Percentiles rank a stretch among this genome's conserved stretches.
Evolutionary conservation across 106 monocot genomes (phyloP).

Genomic region (Allium cepa): DNA sequence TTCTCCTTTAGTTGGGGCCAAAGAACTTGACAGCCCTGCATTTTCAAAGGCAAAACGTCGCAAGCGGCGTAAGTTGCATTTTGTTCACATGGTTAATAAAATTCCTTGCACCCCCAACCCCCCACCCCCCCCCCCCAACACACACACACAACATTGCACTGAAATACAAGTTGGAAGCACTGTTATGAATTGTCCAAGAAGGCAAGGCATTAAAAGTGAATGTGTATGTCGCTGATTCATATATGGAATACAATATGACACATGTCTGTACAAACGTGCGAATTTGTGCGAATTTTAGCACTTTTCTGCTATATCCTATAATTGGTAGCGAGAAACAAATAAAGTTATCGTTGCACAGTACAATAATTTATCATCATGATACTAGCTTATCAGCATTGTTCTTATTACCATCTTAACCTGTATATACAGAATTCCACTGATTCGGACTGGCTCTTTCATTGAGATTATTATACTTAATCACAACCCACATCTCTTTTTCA

Average conservation of each 20-base stretch:
- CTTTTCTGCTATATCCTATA: neutral
- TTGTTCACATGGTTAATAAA: neutral
- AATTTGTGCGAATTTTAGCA: no score
- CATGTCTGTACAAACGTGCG: no score
- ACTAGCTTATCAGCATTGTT: neutral
- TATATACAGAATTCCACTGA: neutral
- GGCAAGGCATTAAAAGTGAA: neutral
- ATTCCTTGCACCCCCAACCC: no score
- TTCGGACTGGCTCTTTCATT: no score
- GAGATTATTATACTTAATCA: no score
- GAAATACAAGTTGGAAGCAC: no score
- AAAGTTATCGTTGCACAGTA: neutral
- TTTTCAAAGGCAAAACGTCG: slow-evolving; percentile 25
- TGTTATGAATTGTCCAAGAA: neutral
- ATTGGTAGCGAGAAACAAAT: neutral
- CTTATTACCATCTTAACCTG: neutral
- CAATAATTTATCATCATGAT: neutral
- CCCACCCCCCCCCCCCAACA: no score
- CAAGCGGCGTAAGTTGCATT: slow-evolving; percentile 40
- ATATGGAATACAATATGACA: neutral
- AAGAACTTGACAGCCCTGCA: slow-evolving; percentile 2
- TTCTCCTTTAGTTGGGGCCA: neutral
- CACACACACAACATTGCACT: no score
- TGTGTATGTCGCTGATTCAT: neutral
- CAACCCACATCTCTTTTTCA: no score